Percentiles rank a stretch among this genome's conserved stretches.
Conservation (phyloP, 208 protist species). For the Leishmania guyanensis region DNA sequence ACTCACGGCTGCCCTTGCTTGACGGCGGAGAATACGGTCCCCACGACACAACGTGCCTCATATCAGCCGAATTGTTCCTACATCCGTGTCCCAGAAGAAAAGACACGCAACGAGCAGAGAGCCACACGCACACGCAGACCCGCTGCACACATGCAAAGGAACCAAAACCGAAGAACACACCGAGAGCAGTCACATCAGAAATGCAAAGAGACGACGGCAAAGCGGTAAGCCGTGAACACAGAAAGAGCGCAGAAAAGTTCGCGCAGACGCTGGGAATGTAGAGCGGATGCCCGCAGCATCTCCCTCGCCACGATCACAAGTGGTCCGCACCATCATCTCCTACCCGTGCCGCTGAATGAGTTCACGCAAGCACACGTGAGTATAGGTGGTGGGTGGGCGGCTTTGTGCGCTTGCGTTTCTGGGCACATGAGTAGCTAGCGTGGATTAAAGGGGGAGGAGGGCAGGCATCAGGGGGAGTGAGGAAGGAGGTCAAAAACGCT, state of each 20-base stretch:
- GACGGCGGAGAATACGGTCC: background rate
- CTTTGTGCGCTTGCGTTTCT: no score
- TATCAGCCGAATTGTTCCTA: background rate
- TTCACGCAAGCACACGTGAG: no score
- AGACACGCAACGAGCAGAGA: background rate
- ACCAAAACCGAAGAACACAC: background rate
- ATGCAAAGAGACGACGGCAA: background rate
- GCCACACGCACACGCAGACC: background rate
- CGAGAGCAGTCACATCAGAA: background rate
- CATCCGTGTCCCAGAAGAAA: background rate
- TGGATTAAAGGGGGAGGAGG: no score
- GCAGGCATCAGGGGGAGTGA: background rate
- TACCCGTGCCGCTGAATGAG: no score
- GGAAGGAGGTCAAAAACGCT: slow-evolving; percentile 19
- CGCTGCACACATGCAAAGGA: background rate
- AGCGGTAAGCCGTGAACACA: background rate
- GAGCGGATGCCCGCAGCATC: no score
- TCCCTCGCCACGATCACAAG: no score
- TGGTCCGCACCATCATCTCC: no score
- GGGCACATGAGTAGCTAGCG: no score
- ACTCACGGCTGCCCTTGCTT: background rate
- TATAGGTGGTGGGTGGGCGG: no score
- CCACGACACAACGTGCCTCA: background rate
- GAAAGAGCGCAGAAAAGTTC: background rate
- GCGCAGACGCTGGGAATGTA: background rate